Evolutionary conservation across 208 protist genomes (phyloP).

Genomic region (Wallacemonas rigidus): DNA sequence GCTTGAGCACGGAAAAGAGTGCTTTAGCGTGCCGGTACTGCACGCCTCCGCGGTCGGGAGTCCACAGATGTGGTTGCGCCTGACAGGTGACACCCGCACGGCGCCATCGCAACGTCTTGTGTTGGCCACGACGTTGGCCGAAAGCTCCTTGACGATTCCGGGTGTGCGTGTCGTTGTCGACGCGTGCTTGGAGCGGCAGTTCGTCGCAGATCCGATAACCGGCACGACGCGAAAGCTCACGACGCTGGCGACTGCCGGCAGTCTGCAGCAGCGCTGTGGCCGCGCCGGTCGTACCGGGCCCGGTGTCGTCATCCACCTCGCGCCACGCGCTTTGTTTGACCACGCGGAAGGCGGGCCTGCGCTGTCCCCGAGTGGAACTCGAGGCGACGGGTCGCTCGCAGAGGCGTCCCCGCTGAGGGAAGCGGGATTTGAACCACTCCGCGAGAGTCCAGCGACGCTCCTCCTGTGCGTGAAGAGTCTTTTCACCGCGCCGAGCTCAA

Average conservation of each 20-base stretch:
- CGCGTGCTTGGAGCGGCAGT: slow-evolving; percentile 54
- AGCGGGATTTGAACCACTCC: slow-evolving; percentile 26
- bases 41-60: slow-evolving; percentile 65
- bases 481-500: slow-evolving; percentile 18
- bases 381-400: too few relatives aligned
- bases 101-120: slow-evolving; percentile 52
- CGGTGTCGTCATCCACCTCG: slow-evolving; percentile 71
- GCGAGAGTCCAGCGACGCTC: slow-evolving; percentile 42
- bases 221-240: slow-evolving; percentile 55
- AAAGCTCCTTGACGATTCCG: slow-evolving; percentile 82
- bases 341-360: background rate
- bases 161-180: slow-evolving; percentile 73
- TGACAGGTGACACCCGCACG: slow-evolving; percentile 28
- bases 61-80: slow-evolving; percentile 47
- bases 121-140: slow-evolving; percentile 72
- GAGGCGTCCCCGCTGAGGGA: background rate
- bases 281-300: slow-evolving; percentile 70
- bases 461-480: slow-evolving; percentile 64
- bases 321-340: slow-evolving; percentile 37
- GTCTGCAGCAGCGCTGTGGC: slow-evolving; percentile 61
- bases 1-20: slow-evolving; percentile 47
- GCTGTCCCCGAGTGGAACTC: too few relatives aligned
- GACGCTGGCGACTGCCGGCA: slow-evolving; percentile 36
- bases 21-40: slow-evolving; percentile 63
- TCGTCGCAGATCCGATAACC: slow-evolving; percentile 51